Base-by-base conservation (phyloP, 108 stramenopile species). In the Skeletonema potamos region DNA sequence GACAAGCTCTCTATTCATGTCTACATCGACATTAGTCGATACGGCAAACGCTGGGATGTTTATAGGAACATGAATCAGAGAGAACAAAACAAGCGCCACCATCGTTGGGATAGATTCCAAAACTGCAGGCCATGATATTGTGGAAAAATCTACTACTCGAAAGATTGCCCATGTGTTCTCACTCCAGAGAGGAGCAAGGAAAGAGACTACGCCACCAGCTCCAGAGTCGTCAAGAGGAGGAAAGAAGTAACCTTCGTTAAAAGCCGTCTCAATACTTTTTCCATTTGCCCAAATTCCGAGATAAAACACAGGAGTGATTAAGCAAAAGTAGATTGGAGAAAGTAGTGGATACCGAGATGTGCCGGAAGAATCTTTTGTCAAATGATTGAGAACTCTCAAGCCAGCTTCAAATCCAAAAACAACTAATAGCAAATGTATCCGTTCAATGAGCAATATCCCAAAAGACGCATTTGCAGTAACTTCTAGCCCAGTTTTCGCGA, bases 11-110 rank as follows among this genome's bases (percentile, higher is more conserved):
- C 62, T 62, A 74, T 95, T 91, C 86, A 95, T 87, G 56, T 92
- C 90, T 11, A 70, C 74, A 55, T 91, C 90, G 32, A 78, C 81
- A 61, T 87, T 68, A 26, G 84, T 78, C 3, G 88, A 90, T 13
- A 89, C 78, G 22, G 88, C 86, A 68, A 92, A 88, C n/a, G 89
- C 83, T 33, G 94, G 94, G 34, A 95, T 90, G 58, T 92, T 95
- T 57, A 95, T 92, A 10, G 58, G 58, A 6, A 59, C 58, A 34
- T 77, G 58, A 24, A 51, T 51, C 37, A 95, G 77, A 17, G 84
- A 84, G 80, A 94, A 94, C 22, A 83, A 43, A 20, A 76, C 64
- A 43, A 92, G 68, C 6, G 84, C 86, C 2, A 90, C 11, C 71
- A 90, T 62, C 12, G 89, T 89, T n/a, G 86, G 88, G 4, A 87